Evolutionary conservation across 495 filamentous ascomycete genomes (phyloP), one percentile per base, ranked within the genome.

Genomic region (Articulospora tetracladia): DNA sequence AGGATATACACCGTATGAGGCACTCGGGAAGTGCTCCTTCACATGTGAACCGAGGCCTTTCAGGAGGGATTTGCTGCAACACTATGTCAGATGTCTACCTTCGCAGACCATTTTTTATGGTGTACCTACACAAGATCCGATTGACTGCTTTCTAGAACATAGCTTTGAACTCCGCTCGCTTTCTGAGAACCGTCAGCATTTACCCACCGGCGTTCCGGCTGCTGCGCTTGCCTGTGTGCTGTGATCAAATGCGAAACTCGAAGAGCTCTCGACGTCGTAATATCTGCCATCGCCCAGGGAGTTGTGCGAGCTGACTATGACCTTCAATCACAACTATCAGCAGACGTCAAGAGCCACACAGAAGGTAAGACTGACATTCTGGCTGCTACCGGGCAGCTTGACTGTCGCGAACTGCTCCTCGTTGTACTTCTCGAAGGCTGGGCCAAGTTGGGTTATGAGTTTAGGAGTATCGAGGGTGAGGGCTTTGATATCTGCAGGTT

Each of bases 401-500:
- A 89, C 86, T 10, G 90, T 90, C 27, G 85, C 74, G 70, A 97
- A 87, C 72, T 99, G 95, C 73, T 91, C 87, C 72, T 97, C 93
- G 68, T 96, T 98, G 82, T 99, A 97, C 72, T 87, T 89, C 74
- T 93, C 81, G 74, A 97, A 94, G 0, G 94, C 92, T 2, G 92
- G 90, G 3, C 75, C 79, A 12, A 97, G 86, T 39, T 88, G 84
- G 55, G 81, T 71, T 26, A 93, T 73, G 41, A 93, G 73, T 50
- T 80, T 77, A 11, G 85, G 83, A 25, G 83, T 86, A 65, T 92
- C 86, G 70, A 80, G 75, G 19, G 89, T 92, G 39, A 99, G 79
- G 51, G 83, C 74, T 72, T 97, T 96, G 77, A 99, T 90, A 69
- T 96, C 94, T 98, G 68, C 39, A 17, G 15, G 39, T 8, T 44